These are phyloP conservation scores for Pyrus hybrid DNA, from an alignment of 331 rosid genomes.

Conservation along the genomic window DNA sequence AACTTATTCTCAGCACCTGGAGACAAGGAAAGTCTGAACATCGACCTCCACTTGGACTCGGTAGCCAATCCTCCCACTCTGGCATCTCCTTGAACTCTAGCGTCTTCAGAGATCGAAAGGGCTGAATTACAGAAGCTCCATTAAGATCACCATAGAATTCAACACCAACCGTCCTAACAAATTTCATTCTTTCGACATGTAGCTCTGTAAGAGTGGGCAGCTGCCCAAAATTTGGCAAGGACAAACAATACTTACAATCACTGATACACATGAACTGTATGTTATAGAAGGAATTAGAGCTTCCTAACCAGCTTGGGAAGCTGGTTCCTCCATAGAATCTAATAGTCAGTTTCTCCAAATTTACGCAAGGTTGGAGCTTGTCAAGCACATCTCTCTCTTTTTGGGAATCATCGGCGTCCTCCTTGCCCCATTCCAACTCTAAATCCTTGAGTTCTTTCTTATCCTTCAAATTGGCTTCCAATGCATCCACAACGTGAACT, in stretches of 20 bases:
- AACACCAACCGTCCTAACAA: neutral
- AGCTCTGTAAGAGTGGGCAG: neutral
- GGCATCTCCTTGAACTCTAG: neutral
- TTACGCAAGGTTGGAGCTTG: too few relatives aligned
- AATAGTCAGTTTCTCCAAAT: too few relatives aligned
- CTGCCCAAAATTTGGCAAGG: neutral
- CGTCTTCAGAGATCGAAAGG: neutral
- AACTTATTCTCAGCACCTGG: neutral
- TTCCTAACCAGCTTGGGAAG: too few relatives aligned
- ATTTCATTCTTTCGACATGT: rapidly evolving
- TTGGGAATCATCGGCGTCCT: too few relatives aligned
- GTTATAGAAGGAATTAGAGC: too few relatives aligned
- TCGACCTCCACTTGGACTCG: neutral
- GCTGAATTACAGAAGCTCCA: neutral
- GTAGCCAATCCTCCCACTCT: neutral
- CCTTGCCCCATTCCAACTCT: too few relatives aligned
- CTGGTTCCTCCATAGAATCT: too few relatives aligned
- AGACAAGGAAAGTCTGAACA: neutral
- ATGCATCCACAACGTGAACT: too few relatives aligned
- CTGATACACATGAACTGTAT: too few relatives aligned
- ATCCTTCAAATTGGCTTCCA: too few relatives aligned
- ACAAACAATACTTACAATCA: neutral
- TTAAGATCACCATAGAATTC: neutral
- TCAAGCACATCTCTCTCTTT: too few relatives aligned
- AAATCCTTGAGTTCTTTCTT: too few relatives aligned